A percentile compares a stretch with the other conserved stretches of the same genome.
phyloP scores from a whole-genome alignment of 75 land plant species.

The Selaginella tamariscina region DNA sequence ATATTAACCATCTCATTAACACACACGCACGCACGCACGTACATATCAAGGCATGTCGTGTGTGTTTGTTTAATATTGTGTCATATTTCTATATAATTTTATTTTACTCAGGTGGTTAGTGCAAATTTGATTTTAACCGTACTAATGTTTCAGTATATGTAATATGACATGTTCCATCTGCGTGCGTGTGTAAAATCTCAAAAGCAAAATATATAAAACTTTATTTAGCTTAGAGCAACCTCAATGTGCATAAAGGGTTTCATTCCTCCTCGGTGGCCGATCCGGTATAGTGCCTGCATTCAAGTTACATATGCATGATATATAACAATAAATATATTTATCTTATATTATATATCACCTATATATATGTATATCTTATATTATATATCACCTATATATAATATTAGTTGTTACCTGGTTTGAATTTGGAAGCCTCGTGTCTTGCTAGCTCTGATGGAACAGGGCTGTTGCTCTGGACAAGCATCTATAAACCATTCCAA shows the following conservation, averaged over 20 bases:
- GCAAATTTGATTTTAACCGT: too few relatives aligned
- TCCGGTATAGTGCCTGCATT: slow-evolving; percentile 49
- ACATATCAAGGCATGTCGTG: too few relatives aligned
- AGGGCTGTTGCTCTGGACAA: slow-evolving; percentile 81
- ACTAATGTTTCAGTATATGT: too few relatives aligned
- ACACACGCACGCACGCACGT: too few relatives aligned
- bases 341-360: neutral
- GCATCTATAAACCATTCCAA: slow-evolving; percentile 39
- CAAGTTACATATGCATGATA: neutral
- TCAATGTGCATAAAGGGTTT: slow-evolving; percentile 59
- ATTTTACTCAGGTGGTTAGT: too few relatives aligned
- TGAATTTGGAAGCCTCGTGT: slow-evolving; percentile 93
- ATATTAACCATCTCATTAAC: too few relatives aligned
- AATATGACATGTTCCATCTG: too few relatives aligned
- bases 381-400: neutral
- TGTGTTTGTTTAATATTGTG: too few relatives aligned
- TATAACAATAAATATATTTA: neutral
- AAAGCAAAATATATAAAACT: too few relatives aligned
- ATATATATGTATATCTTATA: neutral
- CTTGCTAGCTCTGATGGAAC: slow-evolving; percentile 87
- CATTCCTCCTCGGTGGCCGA: slow-evolving; percentile 73
- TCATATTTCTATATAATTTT: too few relatives aligned
- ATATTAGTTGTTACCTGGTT: slow-evolving; percentile 40
- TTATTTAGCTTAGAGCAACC: too few relatives aligned
- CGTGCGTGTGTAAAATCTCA: too few relatives aligned